phyloP scores from a whole-genome alignment of 805 yeast genomes.

The Ogataea angusta region DNA sequence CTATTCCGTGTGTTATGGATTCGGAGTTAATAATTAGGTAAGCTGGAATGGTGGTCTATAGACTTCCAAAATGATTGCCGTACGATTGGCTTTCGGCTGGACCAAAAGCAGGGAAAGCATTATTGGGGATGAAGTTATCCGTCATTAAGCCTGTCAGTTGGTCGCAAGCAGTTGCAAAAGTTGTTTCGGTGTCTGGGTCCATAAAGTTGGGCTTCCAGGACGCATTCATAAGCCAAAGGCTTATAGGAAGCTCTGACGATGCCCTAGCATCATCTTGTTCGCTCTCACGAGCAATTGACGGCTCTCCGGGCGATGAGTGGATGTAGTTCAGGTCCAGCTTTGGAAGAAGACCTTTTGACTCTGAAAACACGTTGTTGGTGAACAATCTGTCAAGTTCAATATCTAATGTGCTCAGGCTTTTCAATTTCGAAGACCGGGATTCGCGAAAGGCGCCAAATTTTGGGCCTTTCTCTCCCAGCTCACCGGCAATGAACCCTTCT shows the following conservation, averaged over 20 bases:
- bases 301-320: background rate
- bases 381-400: conserved; percentile 24
- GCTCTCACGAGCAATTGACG: background rate
- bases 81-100: too few relatives aligned
- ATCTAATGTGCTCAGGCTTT: conserved; percentile 14
- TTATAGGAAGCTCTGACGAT: conserved; percentile 14
- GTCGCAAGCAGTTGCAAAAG: background rate
- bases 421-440: conserved; percentile 3
- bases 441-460: too few relatives aligned
- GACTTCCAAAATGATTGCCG: too few relatives aligned
- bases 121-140: too few relatives aligned
- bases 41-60: too few relatives aligned
- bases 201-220: conserved; percentile 17
- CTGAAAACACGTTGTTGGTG: conserved; percentile 26
- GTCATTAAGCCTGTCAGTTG: too few relatives aligned
- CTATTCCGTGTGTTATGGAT: too few relatives aligned
- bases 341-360: conserved; percentile 18
- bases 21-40: too few relatives aligned
- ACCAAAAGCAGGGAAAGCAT: too few relatives aligned
- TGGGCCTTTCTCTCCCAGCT: too few relatives aligned
- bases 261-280: background rate
- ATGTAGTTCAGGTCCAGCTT: conserved; percentile 16
- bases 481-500: too few relatives aligned
- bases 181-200: background rate
- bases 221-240: conserved; percentile 20